phyloP scores from a whole-genome alignment of 208 protist species.

The Crithidia mellificae region DNA sequence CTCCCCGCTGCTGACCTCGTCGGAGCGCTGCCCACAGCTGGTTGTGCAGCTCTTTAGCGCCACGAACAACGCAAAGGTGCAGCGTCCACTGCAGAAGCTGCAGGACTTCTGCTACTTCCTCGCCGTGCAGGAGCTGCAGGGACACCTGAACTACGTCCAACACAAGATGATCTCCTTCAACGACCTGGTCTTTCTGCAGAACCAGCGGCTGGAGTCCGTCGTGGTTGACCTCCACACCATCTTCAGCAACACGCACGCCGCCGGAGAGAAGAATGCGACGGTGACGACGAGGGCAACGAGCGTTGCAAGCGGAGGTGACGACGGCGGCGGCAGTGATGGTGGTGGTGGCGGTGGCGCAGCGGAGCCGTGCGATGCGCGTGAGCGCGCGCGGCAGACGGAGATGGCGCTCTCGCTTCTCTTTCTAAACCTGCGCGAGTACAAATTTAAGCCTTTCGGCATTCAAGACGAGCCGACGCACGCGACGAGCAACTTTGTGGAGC shows the following conservation, averaged over 20 bases:
- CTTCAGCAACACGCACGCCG: not conserved
- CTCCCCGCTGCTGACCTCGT: slow-evolving; percentile 48
- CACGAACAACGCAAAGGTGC: slow-evolving; percentile 53
- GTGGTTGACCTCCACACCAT: slow-evolving; percentile 43
- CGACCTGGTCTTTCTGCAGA: slow-evolving; percentile 86
- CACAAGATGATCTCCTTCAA: slow-evolving; percentile 82
- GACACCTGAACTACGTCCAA: slow-evolving; percentile 86
- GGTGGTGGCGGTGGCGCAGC: too few species aligned
- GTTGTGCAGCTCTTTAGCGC: slow-evolving; percentile 88
- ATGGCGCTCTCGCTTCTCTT: slow-evolving; percentile 70
- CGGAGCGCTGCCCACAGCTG: slow-evolving; percentile 69
- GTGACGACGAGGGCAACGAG: too few species aligned
- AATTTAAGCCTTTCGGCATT: slow-evolving; percentile 84
- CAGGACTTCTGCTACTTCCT: slow-evolving; percentile 87
- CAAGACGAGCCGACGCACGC: slow-evolving; percentile 53
- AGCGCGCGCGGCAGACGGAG: slow-evolving; percentile 21
- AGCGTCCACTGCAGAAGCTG: slow-evolving; percentile 75
- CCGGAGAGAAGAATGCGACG: too few species aligned
- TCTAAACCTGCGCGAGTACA: slow-evolving; percentile 78
- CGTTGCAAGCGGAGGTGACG: not conserved
- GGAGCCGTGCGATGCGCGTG: not conserved
- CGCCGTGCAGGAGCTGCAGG: slow-evolving; percentile 86
- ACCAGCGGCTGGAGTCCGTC: slow-evolving; percentile 58
- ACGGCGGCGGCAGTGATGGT: not conserved
- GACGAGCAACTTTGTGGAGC: slow-evolving; percentile 80